These are phyloP conservation scores for Neocatenulostroma microsporum DNA, from an alignment of 2,329 filamentous ascomycete genomes.

Conservation along the genomic window DNA sequence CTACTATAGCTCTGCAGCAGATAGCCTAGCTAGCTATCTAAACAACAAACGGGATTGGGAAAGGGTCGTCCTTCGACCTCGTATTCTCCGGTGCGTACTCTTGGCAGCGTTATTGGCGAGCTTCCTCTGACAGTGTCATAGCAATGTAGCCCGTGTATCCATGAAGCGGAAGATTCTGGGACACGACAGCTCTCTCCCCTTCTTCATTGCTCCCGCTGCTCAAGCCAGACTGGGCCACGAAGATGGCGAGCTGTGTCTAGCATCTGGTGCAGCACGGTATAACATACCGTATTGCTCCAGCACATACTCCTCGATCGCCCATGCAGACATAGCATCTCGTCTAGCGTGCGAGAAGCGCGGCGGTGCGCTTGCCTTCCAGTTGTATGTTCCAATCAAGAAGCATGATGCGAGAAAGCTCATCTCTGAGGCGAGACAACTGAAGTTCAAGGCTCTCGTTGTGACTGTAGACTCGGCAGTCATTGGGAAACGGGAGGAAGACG, in stretches of 20 bases:
- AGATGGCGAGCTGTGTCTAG: conserved; percentile 1
- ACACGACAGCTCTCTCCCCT: background rate
- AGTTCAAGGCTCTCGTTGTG: conserved; percentile 66
- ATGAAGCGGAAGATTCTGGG: background rate
- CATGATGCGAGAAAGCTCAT: conserved; percentile 35
- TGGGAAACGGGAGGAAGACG: conserved; percentile 66
- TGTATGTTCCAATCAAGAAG: conserved; percentile 1
- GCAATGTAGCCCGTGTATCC: background rate
- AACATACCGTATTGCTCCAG: background rate
- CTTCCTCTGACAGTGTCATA: no score
- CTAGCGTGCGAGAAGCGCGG: background rate
- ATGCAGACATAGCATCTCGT: background rate
- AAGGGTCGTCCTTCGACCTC: background rate
- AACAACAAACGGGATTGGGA: background rate
- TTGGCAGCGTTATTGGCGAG: no score
- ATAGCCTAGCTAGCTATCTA: background rate
- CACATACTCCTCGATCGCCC: background rate
- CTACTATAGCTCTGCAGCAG: conserved; percentile 87
- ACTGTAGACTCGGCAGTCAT: conserved; percentile 96
- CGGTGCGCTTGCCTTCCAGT: conserved; percentile 1
- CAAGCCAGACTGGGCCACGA: background rate
- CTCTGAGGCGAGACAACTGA: no score
- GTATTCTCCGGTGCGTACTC: no score
- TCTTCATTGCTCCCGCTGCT: background rate
- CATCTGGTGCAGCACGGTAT: background rate